These are phyloP conservation scores for Hypholoma sublateritium DNA, from an alignment of 768 basidiomycete species.

Conservation along the genomic window DNA sequence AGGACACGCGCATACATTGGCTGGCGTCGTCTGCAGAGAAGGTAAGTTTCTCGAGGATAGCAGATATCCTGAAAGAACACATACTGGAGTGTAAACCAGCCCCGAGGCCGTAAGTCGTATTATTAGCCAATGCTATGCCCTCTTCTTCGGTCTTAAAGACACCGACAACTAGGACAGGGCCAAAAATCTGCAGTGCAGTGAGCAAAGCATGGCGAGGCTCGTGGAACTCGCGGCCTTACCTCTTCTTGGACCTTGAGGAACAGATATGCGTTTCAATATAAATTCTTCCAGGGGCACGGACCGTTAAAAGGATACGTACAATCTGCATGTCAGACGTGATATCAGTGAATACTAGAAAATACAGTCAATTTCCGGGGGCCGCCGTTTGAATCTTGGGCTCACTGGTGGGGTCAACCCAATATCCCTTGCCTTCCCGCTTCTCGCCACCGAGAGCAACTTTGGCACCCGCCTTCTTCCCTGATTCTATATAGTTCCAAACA, in stretches of 20 bases:
- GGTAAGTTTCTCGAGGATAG: conserved; percentile 4
- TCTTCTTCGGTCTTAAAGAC: conserved; percentile 88
- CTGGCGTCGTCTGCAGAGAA: conserved; percentile 63
- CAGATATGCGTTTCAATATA: conserved; percentile 3
- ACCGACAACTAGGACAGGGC: conserved; percentile 85
- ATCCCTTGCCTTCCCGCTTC: conserved; percentile 77
- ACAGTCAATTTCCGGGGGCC: background rate
- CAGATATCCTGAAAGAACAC: conserved; percentile 20
- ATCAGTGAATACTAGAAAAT: conserved; percentile 71
- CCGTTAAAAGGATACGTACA: conserved; percentile 34
- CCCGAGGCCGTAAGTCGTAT: conserved; percentile 87
- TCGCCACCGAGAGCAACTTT: conserved; percentile 76
- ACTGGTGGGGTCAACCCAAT: conserved; percentile 89
- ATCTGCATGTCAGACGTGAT: conserved; percentile 83
- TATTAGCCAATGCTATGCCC: conserved; percentile 81
- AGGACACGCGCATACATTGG: conserved; percentile 88
- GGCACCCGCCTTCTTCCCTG: conserved; percentile 84
- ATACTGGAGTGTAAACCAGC: conserved; percentile 88
- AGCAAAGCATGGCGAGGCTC: conserved; percentile 8
- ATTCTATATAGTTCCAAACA: conserved; percentile 85
- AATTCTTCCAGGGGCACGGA: background rate
- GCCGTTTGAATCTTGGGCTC: conserved; percentile 24
- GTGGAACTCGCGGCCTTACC: conserved; percentile 31
- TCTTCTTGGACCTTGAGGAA: conserved; percentile 66
- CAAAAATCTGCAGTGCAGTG: conserved; percentile 70